Percentiles rank a stretch among this genome's conserved stretches.
Conservation (phyloP, 2,329 filamentous ascomycete genomes). For the Diaporthe capsici region DNA sequence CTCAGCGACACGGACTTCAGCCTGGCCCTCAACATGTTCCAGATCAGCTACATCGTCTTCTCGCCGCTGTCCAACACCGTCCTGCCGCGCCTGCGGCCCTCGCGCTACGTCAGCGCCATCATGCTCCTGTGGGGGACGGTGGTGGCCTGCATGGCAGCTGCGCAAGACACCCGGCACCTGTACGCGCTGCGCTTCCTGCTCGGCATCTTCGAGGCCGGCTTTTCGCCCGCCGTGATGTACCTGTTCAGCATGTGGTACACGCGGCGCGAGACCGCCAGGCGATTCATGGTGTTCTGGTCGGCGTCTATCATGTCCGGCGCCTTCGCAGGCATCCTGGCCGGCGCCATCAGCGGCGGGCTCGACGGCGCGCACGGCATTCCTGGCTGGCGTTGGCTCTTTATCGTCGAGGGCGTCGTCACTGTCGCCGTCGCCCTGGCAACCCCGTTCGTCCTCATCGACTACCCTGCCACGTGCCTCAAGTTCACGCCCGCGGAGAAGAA, state of each 20-base stretch:
- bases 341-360: conserved; percentile 57
- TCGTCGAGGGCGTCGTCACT: conserved; percentile 52
- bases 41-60: conserved; percentile 66
- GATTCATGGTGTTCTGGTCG: conserved; percentile 66
- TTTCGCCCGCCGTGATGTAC: conserved; percentile 61
- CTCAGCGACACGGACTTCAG: conserved; percentile 53
- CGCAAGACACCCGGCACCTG: conserved; percentile 56
- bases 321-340: conserved; percentile 62
- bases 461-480: not conserved
- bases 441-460: conserved; percentile 58
- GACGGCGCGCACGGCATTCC: conserved; percentile 58
- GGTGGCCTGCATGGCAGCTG: conserved; percentile 62
- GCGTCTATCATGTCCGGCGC: conserved; percentile 66
- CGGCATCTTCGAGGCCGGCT: conserved; percentile 61
- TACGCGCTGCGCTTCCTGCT: conserved; percentile 61
- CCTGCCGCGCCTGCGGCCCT: conserved; percentile 63
- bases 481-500: conserved; percentile 5
- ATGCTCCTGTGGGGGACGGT: conserved; percentile 68
- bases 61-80: conserved; percentile 69
- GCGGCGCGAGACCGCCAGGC: conserved; percentile 50
- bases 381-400: conserved; percentile 65
- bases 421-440: conserved; percentile 56
- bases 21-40: conserved; percentile 65
- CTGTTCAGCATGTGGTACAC: conserved; percentile 68
- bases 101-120: conserved; percentile 63